Evolutionary conservation across 2,329 filamentous ascomycete species (phyloP), one percentile per base, ranked within the genome.

Genomic region (Xylaria digitata): DNA sequence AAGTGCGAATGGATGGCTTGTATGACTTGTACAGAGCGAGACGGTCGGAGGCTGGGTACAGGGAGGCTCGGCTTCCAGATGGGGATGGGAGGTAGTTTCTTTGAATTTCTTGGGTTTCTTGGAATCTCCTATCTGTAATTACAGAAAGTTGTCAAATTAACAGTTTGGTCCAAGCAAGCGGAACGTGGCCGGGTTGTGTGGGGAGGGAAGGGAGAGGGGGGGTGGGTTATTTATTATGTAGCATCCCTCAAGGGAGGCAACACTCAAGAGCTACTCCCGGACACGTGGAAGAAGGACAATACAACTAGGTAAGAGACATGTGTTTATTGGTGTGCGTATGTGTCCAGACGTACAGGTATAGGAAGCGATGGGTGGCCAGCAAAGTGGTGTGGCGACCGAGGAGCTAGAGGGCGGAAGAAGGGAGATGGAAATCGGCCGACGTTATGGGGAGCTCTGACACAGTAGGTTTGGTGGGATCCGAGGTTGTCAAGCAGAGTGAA

Each of bases 61-160:
- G 37, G 37, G 11, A 40, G 37, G 46, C 49, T 66, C 42, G 56
- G 17, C 30, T 48, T 45, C 42, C 19, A 6, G 53, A 30, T 63
- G 65, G 65, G 65, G 61, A 59, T 69, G 52, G 65, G 53, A 63
- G 52, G 61, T 46, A 52, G 59, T 56, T 66, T 57, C 66, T 60
- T 23, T 17, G 6, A 40, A 1, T 23, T 15, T 40, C 50, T 8
- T n/a, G 5, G 17, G 30, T 9, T 53, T 49, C 23, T 49, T 23
- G 21, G 46, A 63, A 63, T 62, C 68, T 62, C 69, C 70, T 71
- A 63, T 68, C 65, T 26, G 26, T 26, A 26, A 26, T 58, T 67
- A 68, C 57, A 62, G 11, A 67, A 55, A 42, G 53, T 66, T 30
- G 32, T 66, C 66, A 71, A 62, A 72, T 75, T 73, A 74, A 73